phyloP scores from a whole-genome alignment of 2,329 filamentous ascomycete genomes.

The Xylariaceae sp. region DNA sequence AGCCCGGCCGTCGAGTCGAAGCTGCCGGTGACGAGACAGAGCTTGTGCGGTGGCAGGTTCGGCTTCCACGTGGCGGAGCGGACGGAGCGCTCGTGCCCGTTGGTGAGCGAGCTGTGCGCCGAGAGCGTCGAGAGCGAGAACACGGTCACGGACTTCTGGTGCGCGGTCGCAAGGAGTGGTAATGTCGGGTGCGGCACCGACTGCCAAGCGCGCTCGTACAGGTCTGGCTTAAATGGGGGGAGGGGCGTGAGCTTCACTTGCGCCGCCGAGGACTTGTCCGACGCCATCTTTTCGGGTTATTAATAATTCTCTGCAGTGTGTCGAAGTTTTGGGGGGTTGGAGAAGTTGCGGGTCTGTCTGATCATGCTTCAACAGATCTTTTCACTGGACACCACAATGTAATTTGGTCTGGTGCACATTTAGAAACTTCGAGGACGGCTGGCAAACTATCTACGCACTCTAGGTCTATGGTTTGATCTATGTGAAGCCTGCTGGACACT shows the following conservation, averaged over 20 bases:
- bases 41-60: constrained; percentile 51
- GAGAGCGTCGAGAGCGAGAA: constrained; percentile 81
- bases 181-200: constrained; percentile 80
- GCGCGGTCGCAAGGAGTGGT: constrained; percentile 82
- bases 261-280: constrained; percentile 2
- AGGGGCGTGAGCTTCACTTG: constrained; percentile 39
- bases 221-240: constrained; percentile 47
- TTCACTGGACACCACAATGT: too few relatives aligned
- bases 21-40: constrained; percentile 83
- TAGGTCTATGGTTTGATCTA: too few relatives aligned
- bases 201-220: constrained; percentile 74
- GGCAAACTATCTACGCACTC: too few relatives aligned
- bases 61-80: constrained; percentile 86
- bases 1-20: constrained; percentile 90
- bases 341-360: too few relatives aligned
- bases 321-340: too few relatives aligned
- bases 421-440: too few relatives aligned
- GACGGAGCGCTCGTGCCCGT: constrained; percentile 88
- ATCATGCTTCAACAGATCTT: too few relatives aligned
- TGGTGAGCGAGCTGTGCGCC: constrained; percentile 71
- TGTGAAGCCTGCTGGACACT: too few relatives aligned
- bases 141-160: constrained; percentile 80
- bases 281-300: constrained; percentile 9
- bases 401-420: too few relatives aligned
- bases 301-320: too few relatives aligned